Base-by-base conservation (phyloP, 2,329 filamentous ascomycete species). In the Alternaria sp. region DNA sequence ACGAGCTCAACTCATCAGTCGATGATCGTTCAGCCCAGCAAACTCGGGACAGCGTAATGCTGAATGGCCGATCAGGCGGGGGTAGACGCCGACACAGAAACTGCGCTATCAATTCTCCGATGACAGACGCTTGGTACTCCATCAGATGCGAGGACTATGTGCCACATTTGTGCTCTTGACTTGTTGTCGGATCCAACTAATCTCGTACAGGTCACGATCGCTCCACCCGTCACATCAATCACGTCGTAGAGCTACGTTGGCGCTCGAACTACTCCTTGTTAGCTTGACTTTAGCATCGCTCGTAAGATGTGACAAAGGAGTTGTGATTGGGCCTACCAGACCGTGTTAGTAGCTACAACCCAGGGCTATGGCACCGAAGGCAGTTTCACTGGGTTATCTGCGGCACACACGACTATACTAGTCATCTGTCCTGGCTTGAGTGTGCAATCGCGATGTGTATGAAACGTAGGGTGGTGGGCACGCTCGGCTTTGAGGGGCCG, bases 401-500 rank as follows among this genome's bases (percentile, higher is more conserved):
- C 40, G 23, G 34, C 14, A 24, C 17, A 17, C 29, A 17, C 17
- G 17, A 17, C 17, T 17, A 17, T 17, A 44, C 39, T 24, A 52
- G 26, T 24, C 55, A 26, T 26, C 17, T 36, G 26, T 34, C 13
- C 39, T 39, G 36, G 31, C 26, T 31, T 28, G 34, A 29, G 34
- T 53, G 51, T 58, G 37, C 39, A 39, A 44, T 54, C 24, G 49
- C 28, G 54, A 44, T 46, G 40, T 46, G 48, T 39, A 42, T 41
- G 46, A 46, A 39, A 39, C 39, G 29, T 48, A 26, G 33, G 31
- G 10, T 21, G 6, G 48, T 48, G 11, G 36, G 31, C 44, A 28
- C 21, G 37, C 21, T 58, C 54, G 58, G 58, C 49, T 41, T 53
- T 58, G 58, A 51, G 50, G 58, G 54, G 58, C 58, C 58, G 58